Conservation (phyloP, 2,329 filamentous ascomycete species). For the Diaporthe vexans region DNA sequence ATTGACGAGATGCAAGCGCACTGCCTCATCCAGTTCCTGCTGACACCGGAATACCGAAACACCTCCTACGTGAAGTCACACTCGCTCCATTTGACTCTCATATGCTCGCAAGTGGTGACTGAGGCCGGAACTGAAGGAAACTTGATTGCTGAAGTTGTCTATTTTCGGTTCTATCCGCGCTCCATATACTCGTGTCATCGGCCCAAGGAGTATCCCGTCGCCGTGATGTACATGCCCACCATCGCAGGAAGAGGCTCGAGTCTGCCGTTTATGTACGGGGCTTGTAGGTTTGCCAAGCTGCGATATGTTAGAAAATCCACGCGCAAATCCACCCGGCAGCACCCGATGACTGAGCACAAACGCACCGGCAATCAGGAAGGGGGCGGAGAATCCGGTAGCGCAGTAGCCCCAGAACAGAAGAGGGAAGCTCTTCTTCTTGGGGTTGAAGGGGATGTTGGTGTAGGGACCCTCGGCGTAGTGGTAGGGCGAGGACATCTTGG, state of each 20-base stretch:
- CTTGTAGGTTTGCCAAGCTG: constrained; percentile 67
- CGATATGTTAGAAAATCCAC: constrained; percentile 42
- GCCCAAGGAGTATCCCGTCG: constrained; percentile 39
- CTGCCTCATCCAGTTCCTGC: not conserved
- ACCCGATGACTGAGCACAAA: constrained; percentile 52
- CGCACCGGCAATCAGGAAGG: constrained; percentile 75
- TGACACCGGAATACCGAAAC: not conserved
- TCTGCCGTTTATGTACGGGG: constrained; percentile 55
- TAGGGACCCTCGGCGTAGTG: constrained; percentile 98
- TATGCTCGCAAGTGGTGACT: not conserved
- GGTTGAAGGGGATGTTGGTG: constrained; percentile 97
- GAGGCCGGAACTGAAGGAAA: constrained; percentile 15
- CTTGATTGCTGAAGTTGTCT: constrained; percentile 43
- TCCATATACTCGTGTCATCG: constrained; percentile 29
- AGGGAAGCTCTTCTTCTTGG: constrained; percentile 87
- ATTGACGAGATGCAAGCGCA: not conserved
- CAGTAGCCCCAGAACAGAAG: constrained; percentile 85
- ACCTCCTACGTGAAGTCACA: not conserved
- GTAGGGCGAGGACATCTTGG: constrained; percentile 90
- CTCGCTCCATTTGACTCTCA: not conserved
- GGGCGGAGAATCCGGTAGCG: constrained; percentile 69
- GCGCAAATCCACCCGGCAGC: not conserved
- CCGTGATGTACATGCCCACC: constrained; percentile 27
- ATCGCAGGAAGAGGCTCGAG: not conserved
- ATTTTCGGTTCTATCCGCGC: constrained; percentile 43